Conservation (phyloP, 2,329 filamentous ascomycete genomes). For the Exophiala mesophila region DNA sequence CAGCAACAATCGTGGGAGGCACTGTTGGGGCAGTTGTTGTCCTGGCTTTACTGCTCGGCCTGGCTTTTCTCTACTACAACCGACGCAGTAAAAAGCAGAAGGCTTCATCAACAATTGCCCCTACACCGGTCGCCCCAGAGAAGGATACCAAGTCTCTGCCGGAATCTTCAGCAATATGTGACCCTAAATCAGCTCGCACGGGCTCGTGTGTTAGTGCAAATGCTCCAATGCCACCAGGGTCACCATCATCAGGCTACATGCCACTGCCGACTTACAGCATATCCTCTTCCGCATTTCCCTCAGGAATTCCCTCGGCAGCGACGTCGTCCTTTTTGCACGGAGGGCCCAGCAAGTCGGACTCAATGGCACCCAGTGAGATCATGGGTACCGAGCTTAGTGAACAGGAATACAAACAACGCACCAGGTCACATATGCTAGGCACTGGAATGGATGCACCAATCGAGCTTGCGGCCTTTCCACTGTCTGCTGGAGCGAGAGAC, state of each 20-base stretch:
- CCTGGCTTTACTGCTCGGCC: slow-evolving; percentile 3
- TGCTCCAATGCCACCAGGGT: no score
- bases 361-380: slow-evolving; percentile 17
- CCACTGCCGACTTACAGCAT: slow-evolving; percentile 8
- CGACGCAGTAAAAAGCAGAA: slow-evolving; percentile 9
- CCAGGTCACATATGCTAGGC: slow-evolving; percentile 10
- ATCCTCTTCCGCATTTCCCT: neutral
- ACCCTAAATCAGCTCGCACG: no score
- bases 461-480: slow-evolving; percentile 15
- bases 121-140: neutral
- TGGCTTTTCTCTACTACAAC: slow-evolving; percentile 6
- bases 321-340: slow-evolving; percentile 9
- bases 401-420: slow-evolving; percentile 16
- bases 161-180: neutral
- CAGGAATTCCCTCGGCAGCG: slow-evolving; percentile 6
- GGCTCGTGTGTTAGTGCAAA: no score
- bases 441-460: slow-evolving; percentile 7
- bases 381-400: slow-evolving; percentile 14
- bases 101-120: neutral
- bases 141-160: neutral
- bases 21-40: slow-evolving; percentile 9
- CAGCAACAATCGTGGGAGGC: slow-evolving; percentile 10
- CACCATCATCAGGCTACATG: slow-evolving; percentile 6
- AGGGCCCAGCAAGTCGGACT: slow-evolving; percentile 1
- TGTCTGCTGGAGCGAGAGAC: slow-evolving; percentile 5